Conservation (phyloP, 768 basidiomycete genomes). For the Neoboletus subvelutipes region DNA sequence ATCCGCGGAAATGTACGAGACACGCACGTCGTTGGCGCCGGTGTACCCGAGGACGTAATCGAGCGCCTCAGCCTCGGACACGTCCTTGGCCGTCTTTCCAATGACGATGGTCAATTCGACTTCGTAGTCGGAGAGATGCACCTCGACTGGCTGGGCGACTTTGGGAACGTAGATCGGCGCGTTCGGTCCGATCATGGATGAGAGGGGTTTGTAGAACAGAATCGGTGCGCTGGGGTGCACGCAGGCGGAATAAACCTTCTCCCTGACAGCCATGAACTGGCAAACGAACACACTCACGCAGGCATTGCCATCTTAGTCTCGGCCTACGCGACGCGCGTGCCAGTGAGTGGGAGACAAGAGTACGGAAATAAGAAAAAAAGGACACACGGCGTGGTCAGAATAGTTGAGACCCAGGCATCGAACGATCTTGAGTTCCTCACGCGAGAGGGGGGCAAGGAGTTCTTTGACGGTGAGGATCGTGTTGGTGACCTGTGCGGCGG, state of each 20-base stretch:
- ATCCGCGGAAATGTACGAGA: background rate
- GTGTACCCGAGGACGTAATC: slow-evolving; percentile 87
- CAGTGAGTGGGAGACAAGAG: background rate
- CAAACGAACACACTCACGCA: slow-evolving; percentile 42
- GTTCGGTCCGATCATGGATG: slow-evolving; percentile 67
- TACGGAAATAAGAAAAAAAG: background rate
- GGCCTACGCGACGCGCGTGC: slow-evolving; percentile 42
- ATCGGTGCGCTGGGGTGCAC: slow-evolving; percentile 53
- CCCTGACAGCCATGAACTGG: too few species aligned
- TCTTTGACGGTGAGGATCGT: slow-evolving; percentile 67
- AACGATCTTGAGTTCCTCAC: slow-evolving; percentile 65
- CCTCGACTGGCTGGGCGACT: slow-evolving; percentile 65
- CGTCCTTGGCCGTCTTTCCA: slow-evolving; percentile 77
- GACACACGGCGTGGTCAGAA: slow-evolving; percentile 72
- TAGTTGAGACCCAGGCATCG: slow-evolving; percentile 83
- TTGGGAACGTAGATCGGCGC: slow-evolving; percentile 65
- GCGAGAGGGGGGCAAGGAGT: slow-evolving; percentile 66
- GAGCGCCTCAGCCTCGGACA: slow-evolving; percentile 75
- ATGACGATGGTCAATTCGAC: slow-evolving; percentile 82
- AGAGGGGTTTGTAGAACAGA: slow-evolving; percentile 77
- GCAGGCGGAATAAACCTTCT: background rate
- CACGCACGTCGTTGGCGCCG: slow-evolving; percentile 69
- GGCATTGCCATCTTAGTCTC: slow-evolving; percentile 67
- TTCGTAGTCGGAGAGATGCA: slow-evolving; percentile 79
- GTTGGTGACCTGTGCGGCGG: slow-evolving; percentile 59